Percentiles rank a stretch among this genome's conserved stretches.
Conservation (phyloP, 164 flowering plant genomes). For the Houttuynia cordata region DNA sequence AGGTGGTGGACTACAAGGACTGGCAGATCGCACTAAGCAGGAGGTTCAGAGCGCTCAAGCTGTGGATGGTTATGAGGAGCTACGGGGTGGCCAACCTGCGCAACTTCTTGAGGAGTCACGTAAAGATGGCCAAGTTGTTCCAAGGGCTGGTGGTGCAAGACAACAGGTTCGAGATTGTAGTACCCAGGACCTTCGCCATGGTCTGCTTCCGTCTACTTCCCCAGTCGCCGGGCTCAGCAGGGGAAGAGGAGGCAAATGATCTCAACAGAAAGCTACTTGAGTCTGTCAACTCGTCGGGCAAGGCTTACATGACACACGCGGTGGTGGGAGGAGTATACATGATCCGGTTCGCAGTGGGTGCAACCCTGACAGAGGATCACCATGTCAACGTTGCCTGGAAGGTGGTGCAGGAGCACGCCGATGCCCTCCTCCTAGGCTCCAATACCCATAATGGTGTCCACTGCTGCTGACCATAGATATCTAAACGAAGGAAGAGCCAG, state of each 20-base stretch:
- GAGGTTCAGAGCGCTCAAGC: slow-evolving; percentile 47
- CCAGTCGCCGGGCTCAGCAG: neutral
- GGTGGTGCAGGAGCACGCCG: slow-evolving; percentile 12
- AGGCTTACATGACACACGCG: slow-evolving; percentile 11
- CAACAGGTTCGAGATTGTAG: slow-evolving; percentile 50
- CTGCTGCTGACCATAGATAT: neutral
- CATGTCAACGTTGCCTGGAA: slow-evolving; percentile 10
- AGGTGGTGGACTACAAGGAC: slow-evolving; percentile 64
- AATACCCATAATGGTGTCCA: neutral
- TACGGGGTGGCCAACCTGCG: slow-evolving; percentile 45
- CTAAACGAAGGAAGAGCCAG: too few relatives aligned
- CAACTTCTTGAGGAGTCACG: slow-evolving; percentile 32
- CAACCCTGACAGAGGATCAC: slow-evolving; percentile 10
- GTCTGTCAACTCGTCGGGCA: slow-evolving; percentile 8
- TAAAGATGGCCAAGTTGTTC: slow-evolving; percentile 47
- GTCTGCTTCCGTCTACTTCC: slow-evolving; percentile 43
- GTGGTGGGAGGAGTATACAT: slow-evolving; percentile 13
- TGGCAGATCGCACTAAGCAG: slow-evolving; percentile 63
- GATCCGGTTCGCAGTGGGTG: slow-evolving; percentile 11
- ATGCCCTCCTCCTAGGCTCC: slow-evolving; percentile 3
- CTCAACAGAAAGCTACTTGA: slow-evolving; percentile 11
- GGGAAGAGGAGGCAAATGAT: slow-evolving; percentile 14
- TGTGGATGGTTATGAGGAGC: slow-evolving; percentile 55
- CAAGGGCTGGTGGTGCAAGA: slow-evolving; percentile 35
- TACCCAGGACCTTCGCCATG: slow-evolving; percentile 36